Conservation (phyloP, 1,284 basidiomycete species). For the Coniferiporia sulphurascens region DNA sequence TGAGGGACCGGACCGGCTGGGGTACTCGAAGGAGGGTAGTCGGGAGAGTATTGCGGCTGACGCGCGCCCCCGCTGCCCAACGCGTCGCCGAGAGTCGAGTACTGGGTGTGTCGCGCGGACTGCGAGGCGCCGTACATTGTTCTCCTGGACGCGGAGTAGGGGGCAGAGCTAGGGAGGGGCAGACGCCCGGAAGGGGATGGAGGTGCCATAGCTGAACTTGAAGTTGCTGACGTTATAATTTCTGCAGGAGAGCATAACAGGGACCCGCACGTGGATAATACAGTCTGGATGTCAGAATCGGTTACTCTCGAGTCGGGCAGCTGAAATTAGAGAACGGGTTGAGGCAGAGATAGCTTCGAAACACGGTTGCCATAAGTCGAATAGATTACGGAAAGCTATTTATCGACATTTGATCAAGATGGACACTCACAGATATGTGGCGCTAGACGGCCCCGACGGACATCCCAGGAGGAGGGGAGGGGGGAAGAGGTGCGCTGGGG, state of each 20-base stretch:
- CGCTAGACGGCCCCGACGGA: too few species aligned
- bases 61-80: constrained; percentile 16
- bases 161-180: neutral
- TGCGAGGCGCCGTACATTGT: constrained; percentile 11
- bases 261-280: constrained; percentile 12
- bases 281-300: constrained; percentile 5
- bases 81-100: constrained; percentile 19
- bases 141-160: constrained; percentile 4
- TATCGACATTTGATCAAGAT: constrained; percentile 9
- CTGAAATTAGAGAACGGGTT: constrained; percentile 3
- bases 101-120: constrained; percentile 12
- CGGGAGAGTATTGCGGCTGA: constrained; percentile 11
- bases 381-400: constrained; percentile 1
- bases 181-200: constrained; percentile 7
- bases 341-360: constrained; percentile 5
- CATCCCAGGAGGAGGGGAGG: too few species aligned
- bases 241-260: constrained; percentile 10
- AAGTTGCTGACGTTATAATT: constrained; percentile 8
- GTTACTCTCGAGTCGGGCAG: neutral
- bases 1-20: constrained; percentile 18
- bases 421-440: constrained; percentile 7
- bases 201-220: constrained; percentile 11
- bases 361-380: constrained; percentile 5
- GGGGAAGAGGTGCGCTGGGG: too few species aligned
- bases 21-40: constrained; percentile 23